Percentiles rank a stretch among this genome's conserved stretches.
These are phyloP conservation scores for Lagenidium giganteum DNA, from an alignment of 352 stramenopile species.

Conservation along the genomic window DNA sequence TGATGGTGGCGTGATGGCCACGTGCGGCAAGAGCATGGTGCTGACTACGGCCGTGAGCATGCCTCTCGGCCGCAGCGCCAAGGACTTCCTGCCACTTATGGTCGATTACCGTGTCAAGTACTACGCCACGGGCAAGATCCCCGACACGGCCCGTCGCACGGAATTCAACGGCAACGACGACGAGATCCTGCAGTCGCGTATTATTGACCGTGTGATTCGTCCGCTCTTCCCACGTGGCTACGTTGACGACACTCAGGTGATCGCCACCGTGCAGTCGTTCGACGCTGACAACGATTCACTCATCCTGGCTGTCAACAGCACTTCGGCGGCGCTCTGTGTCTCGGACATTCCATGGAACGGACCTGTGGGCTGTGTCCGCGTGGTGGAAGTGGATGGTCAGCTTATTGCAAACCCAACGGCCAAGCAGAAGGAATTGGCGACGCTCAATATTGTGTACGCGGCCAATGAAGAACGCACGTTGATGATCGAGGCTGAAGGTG, in stretches of 20 bases:
- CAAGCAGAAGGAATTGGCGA: slow-evolving; percentile 59
- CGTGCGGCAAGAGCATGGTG: slow-evolving; percentile 80
- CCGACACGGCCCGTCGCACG: slow-evolving; percentile 76
- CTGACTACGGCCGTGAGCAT: slow-evolving; percentile 81
- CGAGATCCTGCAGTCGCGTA: slow-evolving; percentile 94
- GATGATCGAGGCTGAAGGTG: slow-evolving; percentile 87
- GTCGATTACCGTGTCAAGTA: slow-evolving; percentile 94
- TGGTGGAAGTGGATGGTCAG: slow-evolving; percentile 79
- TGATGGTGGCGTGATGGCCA: slow-evolving; percentile 80
- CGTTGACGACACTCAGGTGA: slow-evolving; percentile 94
- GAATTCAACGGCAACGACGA: slow-evolving; percentile 91
- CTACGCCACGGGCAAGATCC: slow-evolving; percentile 83
- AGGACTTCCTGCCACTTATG: slow-evolving; percentile 88
- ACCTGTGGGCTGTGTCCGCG: slow-evolving; percentile 85
- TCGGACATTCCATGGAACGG: slow-evolving; percentile 88
- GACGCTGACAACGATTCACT: slow-evolving; percentile 83
- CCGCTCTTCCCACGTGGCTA: slow-evolving; percentile 94
- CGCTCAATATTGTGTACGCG: slow-evolving; percentile 83
- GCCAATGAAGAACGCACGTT: slow-evolving; percentile 67
- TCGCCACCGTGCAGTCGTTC: slow-evolving; percentile 86
- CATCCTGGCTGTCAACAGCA: slow-evolving; percentile 86
- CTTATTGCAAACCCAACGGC: slow-evolving; percentile 91
- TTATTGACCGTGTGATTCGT: slow-evolving; percentile 95
- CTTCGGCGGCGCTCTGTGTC: slow-evolving; percentile 78
- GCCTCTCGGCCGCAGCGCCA: slow-evolving; percentile 25